phyloP scores from a whole-genome alignment of 306 rosid species.

The Arachis hypogaea region DNA sequence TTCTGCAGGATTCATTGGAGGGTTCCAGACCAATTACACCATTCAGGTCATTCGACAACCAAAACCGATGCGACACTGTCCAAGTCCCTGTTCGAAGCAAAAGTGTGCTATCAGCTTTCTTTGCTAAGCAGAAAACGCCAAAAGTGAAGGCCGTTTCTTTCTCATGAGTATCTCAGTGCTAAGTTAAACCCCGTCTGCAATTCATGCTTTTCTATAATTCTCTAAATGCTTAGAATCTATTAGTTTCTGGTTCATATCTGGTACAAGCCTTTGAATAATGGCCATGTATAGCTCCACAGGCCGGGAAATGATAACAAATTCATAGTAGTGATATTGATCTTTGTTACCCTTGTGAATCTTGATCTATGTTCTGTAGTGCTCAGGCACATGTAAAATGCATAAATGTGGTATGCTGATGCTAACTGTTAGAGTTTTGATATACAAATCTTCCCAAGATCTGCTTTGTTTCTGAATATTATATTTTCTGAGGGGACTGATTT shows the following conservation, averaged over 20 bases:
- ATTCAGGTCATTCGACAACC: constrained; percentile 77
- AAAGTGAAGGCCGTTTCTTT: constrained; percentile 66
- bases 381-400: constrained; percentile 35
- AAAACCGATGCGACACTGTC: constrained; percentile 57
- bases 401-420: constrained; percentile 14
- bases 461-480: neutral
- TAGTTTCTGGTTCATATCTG: constrained; percentile 30
- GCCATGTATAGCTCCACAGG: constrained; percentile 44
- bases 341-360: constrained; percentile 33
- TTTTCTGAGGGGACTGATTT: neutral
- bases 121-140: constrained; percentile 69
- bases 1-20: constrained; percentile 70
- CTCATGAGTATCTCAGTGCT: constrained; percentile 43
- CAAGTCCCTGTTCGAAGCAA: constrained; percentile 79
- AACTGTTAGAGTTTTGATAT: neutral
- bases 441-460: constrained; percentile 2
- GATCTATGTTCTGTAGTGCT: constrained; percentile 28
- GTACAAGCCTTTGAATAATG: constrained; percentile 57
- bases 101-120: constrained; percentile 89
- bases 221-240: constrained; percentile 29
- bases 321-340: constrained; percentile 41
- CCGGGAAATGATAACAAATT: constrained; percentile 26
- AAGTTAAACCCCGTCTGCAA: constrained; percentile 9
- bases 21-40: constrained; percentile 62
- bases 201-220: constrained; percentile 28